These are phyloP conservation scores for Lavandula angustifolia DNA, from an alignment of 257 asterid species.

Conservation along the genomic window DNA sequence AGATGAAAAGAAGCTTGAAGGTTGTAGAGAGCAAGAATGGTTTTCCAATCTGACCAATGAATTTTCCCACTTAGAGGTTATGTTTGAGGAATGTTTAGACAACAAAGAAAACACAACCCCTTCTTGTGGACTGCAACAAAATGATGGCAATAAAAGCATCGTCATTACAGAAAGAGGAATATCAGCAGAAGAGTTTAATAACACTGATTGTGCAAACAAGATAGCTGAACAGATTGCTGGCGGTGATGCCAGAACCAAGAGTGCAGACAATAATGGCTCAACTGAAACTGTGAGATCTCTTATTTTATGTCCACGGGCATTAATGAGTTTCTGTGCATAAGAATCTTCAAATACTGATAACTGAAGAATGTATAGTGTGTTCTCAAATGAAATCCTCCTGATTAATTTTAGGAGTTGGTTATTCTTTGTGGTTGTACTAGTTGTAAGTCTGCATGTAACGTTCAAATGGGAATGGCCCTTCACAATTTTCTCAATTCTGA, in stretches of 20 bases:
- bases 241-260: conserved; percentile 34
- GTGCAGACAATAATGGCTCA: conserved; percentile 38
- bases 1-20: conserved; percentile 67
- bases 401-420: neutral
- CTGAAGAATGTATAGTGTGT: conserved; percentile 1
- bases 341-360: conserved; percentile 23
- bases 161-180: conserved; percentile 35
- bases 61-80: conserved; percentile 62
- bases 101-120: conserved; percentile 58
- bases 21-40: conserved; percentile 43
- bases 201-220: conserved; percentile 29
- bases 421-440: conserved; percentile 17
- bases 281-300: conserved; percentile 49
- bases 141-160: conserved; percentile 31
- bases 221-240: conserved; percentile 33
- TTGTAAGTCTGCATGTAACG: conserved; percentile 1
- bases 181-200: conserved; percentile 34
- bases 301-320: conserved; percentile 20
- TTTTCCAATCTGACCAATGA: conserved; percentile 53
- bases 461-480: neutral
- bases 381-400: conserved; percentile 9
- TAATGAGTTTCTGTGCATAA: conserved; percentile 1
- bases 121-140: conserved; percentile 33
- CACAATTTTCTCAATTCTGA: conserved; percentile 18
- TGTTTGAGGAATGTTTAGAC: conserved; percentile 56